Base-by-base conservation (phyloP, 2,329 filamentous ascomycete genomes). In the Zalaria obscura region DNA sequence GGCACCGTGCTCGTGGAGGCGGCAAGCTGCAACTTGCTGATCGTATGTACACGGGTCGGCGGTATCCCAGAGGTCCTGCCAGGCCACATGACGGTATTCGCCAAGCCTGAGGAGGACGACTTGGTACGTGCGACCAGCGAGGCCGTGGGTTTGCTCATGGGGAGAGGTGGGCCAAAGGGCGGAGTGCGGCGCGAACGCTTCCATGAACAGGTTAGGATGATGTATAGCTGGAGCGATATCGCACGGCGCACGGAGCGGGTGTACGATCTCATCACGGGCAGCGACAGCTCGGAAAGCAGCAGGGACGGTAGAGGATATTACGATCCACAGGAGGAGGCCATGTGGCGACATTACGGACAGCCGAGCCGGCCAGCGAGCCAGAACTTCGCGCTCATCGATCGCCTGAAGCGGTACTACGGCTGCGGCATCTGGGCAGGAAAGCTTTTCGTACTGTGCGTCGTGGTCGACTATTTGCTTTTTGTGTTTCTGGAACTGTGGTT, bases 351-450 rank as follows among this genome's bases (percentile, higher is more conserved):
- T 42, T 76, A 78, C 3, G 76, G 73, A 5, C 71, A 75, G 4
- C 76, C 78, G 5, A 78, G 86, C 5, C 47, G 51, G 4, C 51
- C 49, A 4, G 49, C 53, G 35, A 50, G 49, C 31, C 83, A 85
- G 52, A 89, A 85, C 52, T 93, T 94, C 56, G 84, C 89, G 4
- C 73, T 98, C 36, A 95, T 98, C 48, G 91, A 98, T 58, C 76
- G 91, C 18, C 65, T 98, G 18, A 98, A 98, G 64, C 71, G 91
- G 45, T 98, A 98, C 62, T 98, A 95, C 55, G 91, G 91, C 5
- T 98, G 93, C 56, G 91, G 91, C 29, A 89, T 96, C 39, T 98
- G 91, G 91, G 91, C 91, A 0, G 91, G 91, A 31, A 98, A 98
- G 63, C 69, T 98, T 5, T 98, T 98, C 55, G 95, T 91, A 54